Evolutionary conservation across 2,329 filamentous ascomycete genomes (phyloP), one percentile per base, ranked within the genome.

Genomic region (Trichoderma endophyticum): DNA sequence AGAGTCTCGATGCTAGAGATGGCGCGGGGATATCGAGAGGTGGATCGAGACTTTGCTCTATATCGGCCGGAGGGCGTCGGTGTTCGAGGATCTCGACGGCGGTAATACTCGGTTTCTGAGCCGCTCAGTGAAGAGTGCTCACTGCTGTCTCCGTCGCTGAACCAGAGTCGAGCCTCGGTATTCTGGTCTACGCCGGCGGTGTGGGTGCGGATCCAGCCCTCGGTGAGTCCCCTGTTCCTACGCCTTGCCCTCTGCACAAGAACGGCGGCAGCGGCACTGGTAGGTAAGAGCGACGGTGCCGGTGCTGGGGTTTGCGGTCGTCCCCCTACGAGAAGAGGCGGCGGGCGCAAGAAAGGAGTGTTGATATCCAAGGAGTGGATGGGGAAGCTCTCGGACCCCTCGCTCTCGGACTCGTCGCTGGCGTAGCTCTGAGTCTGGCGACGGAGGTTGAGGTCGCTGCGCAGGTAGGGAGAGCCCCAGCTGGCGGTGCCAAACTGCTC

Each of bases 401-500:
- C 88, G 73, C 88, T 88, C 77, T 89, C 88, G 3, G 88, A 90
- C 72, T 82, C 82, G 76, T 86, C 88, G 80, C 88, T 91, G 78
- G 87, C 87, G 75, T 85, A 84, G 76, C 87, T 89, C 73, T 36
- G 34, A 36, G 34, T 36, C 34, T 84, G 82, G 69, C 82, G 82
- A 67, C 85, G 85, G 70, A 86, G 82, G 73, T 86, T 81, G 76
- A 80, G 81, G 71, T 88, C 91, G 51, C 91, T 87, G 73, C 87
- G 87, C 70, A 92, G 91, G 82, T 97, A 97, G 26, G 95, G 95
- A 69, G 94, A 97, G 71, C 95, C 95, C 94, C 95, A 97, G 80
- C 92, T 95, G 63, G 94, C 92, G 61, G 93, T 96, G 73, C 86
- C 86, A 80, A 88, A 90, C 72, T 81, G 82, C 56, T 57, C 74